Conservation (phyloP, 2,329 filamentous ascomycete species). For the Emericellopsis atlantica region DNA sequence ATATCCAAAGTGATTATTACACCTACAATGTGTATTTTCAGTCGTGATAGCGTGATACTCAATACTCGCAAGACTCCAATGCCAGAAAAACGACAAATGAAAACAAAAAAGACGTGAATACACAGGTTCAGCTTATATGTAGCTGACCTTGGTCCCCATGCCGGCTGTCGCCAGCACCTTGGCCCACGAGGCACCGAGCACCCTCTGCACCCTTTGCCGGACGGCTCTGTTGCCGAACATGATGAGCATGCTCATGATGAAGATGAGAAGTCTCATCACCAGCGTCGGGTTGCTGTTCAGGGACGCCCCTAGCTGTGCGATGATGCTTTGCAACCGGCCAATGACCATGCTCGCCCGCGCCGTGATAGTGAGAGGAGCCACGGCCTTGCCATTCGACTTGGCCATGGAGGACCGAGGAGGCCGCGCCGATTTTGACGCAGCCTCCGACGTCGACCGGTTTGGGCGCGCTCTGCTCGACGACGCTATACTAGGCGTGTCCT, state of each 20-base stretch:
- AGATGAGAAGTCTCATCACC: slow-evolving; percentile 55
- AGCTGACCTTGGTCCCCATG: slow-evolving; percentile 96
- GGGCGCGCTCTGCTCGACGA: slow-evolving; percentile 20
- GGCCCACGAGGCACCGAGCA: slow-evolving; percentile 60
- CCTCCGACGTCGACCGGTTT: slow-evolving; percentile 16
- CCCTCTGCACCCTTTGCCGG: slow-evolving; percentile 58
- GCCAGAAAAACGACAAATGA: too few relatives aligned
- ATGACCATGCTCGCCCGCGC: slow-evolving; percentile 40
- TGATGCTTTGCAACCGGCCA: slow-evolving; percentile 33
- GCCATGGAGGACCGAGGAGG: slow-evolving; percentile 11
- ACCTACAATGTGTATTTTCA: too few relatives aligned
- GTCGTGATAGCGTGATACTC: too few relatives aligned
- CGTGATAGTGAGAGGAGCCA: slow-evolving; percentile 22
- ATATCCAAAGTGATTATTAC: too few relatives aligned
- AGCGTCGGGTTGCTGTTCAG: slow-evolving; percentile 44
- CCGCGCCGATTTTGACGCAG: slow-evolving; percentile 12
- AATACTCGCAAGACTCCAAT: too few relatives aligned
- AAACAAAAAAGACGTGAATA: too few relatives aligned
- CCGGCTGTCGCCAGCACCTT: slow-evolving; percentile 77
- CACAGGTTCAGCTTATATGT: slow-evolving; percentile 47
- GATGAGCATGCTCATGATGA: slow-evolving; percentile 65
- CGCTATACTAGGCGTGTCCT: slow-evolving; percentile 27
- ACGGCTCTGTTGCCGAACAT: slow-evolving; percentile 65
- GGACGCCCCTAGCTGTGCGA: slow-evolving; percentile 36
- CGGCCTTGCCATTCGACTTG: slow-evolving; percentile 15